These are phyloP conservation scores for Malus sylvestris DNA, from an alignment of 306 rosid genomes.

Conservation along the genomic window DNA sequence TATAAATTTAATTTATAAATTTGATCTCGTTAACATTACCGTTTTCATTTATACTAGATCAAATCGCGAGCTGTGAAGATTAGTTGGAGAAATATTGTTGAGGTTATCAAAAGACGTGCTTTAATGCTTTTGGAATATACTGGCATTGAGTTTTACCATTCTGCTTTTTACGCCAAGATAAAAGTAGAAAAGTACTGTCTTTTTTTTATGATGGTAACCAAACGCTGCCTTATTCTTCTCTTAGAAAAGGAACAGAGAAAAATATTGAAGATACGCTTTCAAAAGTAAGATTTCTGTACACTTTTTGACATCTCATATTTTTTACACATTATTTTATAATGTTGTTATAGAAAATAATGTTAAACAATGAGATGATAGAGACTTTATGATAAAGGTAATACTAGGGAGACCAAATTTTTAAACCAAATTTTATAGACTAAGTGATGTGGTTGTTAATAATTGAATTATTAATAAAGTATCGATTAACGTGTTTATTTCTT, in stretches of 20 bases:
- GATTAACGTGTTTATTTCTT: too few species aligned
- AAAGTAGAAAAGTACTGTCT: neutral
- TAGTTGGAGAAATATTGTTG: neutral
- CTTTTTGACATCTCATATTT: too few species aligned
- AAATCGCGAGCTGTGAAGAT: neutral
- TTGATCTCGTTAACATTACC: rapidly evolving
- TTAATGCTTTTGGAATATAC: neutral
- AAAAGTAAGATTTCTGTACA: rapidly evolving
- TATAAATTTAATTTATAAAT: too few species aligned
- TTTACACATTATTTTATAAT: too few species aligned
- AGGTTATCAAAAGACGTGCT: neutral
- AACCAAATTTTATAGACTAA: too few species aligned
- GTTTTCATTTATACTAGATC: too few species aligned
- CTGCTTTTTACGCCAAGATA: neutral
- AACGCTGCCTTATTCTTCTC: neutral
- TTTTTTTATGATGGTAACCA: neutral
- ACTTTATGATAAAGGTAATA: too few species aligned
- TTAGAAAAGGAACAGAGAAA: neutral
- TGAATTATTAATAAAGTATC: too few species aligned
- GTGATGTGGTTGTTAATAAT: too few species aligned
- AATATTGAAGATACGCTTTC: neutral
- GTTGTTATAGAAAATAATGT: too few species aligned
- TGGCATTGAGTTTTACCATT: neutral
- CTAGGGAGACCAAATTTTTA: too few species aligned
- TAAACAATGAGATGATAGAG: too few species aligned